Conservation (phyloP, 805 yeast genomes). For the Candida easanensis region DNA sequence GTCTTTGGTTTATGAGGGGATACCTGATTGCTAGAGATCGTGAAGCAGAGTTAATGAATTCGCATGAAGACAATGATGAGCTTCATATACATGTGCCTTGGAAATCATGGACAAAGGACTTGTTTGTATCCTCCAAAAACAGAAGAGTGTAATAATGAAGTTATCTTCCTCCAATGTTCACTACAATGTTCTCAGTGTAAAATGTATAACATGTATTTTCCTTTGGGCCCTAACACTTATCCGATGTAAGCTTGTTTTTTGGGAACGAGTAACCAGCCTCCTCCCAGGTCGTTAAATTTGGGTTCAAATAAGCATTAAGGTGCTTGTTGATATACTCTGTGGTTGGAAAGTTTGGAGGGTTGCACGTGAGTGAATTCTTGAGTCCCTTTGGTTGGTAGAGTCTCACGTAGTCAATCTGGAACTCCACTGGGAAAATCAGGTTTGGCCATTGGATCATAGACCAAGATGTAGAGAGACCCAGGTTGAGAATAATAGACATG, state of each 20-base stretch:
- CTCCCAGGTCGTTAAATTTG: slow-evolving; percentile 43
- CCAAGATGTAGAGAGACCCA: slow-evolving; percentile 51
- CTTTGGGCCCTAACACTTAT: not conserved
- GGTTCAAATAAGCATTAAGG: slow-evolving; percentile 38
- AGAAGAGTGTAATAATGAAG: too few species aligned
- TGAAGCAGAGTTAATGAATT: slow-evolving; percentile 23
- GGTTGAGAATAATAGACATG: slow-evolving; percentile 45
- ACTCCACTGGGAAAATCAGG: slow-evolving; percentile 39
- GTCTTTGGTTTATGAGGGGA: slow-evolving; percentile 47
- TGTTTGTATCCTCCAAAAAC: too few species aligned
- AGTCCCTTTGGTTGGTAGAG: slow-evolving; percentile 45
- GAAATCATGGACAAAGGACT: too few species aligned
- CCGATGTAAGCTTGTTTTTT: slow-evolving; percentile 32
- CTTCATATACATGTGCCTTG: slow-evolving; percentile 18
- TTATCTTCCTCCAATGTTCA: too few species aligned
- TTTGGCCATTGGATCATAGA: slow-evolving; percentile 48
- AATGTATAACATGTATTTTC: not conserved
- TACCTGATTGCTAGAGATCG: slow-evolving; percentile 52
- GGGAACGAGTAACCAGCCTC: slow-evolving; percentile 44
- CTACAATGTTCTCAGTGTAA: too few species aligned
- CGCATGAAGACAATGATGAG: slow-evolving; percentile 29
- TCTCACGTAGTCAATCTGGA: slow-evolving; percentile 46
- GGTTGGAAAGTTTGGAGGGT: slow-evolving; percentile 47
- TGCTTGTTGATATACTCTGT: slow-evolving; percentile 42
- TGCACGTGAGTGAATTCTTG: slow-evolving; percentile 40